Base-by-base conservation (phyloP, 2,329 filamentous ascomycete species). In the Sclerotinia spermophila region DNA sequence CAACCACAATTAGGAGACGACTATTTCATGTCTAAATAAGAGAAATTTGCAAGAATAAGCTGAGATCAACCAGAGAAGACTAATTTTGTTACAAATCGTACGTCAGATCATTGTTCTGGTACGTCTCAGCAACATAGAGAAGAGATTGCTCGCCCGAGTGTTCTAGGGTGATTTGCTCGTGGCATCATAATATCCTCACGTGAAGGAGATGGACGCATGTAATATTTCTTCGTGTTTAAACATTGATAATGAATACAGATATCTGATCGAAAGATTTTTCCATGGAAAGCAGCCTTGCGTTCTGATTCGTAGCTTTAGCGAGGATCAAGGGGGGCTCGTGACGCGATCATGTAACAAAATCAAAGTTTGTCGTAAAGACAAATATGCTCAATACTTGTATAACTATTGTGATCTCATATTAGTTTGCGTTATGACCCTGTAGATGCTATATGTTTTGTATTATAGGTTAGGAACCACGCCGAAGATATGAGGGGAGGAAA, bases 351-450 rank as follows among this genome's bases (percentile, higher is more conserved):
- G 33, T 27, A 1, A 2, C 0, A 38, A 13, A 15, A 40, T 44
- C 0, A 17, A 27, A 35, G 27, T 64, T 10, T 38, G 6, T 35
- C 13, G 3, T 38, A 7, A 13, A 5, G 3, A n/a, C 4, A 10
- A 4, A 30, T 7, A 15, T 17, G 4, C 11, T 15, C 8, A 27
- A 40, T 42, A 4, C 6, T 10, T 5, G n/a, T 2, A 35, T 13
- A 5, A 7, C 2, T 1, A n/a, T 21, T n/a, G 6, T 35, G 13
- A 1, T 27, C 0, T n/a, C 1, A 5, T 11, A 5, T 2, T 2
- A 17, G 30, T 35, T 35, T 35, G 27, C n/a, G 6, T 1, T 19
- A 3, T n/a, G 3, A 64, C 0, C 1, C 6, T 1, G n/a, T 35
- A 1, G 1, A 6, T 1, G 33, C 35, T 27, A 3, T 48, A 19